Evolutionary conservation across 495 filamentous ascomycete genomes (phyloP).

Genomic region (Apodospora peruviana): DNA sequence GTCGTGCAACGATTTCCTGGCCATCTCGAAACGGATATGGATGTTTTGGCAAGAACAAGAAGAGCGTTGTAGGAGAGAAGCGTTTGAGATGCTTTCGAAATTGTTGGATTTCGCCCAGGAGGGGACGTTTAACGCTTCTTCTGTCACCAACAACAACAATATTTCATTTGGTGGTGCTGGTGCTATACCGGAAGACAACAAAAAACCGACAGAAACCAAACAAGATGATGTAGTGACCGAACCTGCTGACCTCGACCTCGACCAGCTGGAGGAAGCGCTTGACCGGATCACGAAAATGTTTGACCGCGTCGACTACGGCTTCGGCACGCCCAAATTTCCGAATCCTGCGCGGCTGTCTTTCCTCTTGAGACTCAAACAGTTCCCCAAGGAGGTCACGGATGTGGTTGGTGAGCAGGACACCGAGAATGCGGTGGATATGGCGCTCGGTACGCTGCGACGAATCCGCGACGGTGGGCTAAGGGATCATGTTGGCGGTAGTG

Average conservation of each 20-base stretch:
- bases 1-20: conserved; percentile 62
- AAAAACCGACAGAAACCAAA: background rate
- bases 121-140: conserved; percentile 50
- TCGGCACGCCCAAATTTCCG: conserved; percentile 83
- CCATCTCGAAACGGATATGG: conserved; percentile 75
- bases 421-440: conserved; percentile 72
- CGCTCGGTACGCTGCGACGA: conserved; percentile 67
- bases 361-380: conserved; percentile 68
- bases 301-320: conserved; percentile 74
- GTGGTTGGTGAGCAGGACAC: conserved; percentile 82
- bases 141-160: conserved; percentile 18
- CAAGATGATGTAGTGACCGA: background rate
- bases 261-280: conserved; percentile 86
- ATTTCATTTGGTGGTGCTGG: background rate
- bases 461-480: conserved; percentile 86
- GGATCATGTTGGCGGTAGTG: conserved; percentile 84
- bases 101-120: conserved; percentile 82
- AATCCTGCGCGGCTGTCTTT: conserved; percentile 82
- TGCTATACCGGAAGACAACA: background rate
- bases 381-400: conserved; percentile 67
- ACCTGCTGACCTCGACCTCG: conserved; percentile 76
- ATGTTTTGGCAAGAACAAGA: conserved; percentile 83
- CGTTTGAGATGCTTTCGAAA: conserved; percentile 74
- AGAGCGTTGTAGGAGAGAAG: conserved; percentile 69
- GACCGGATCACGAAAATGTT: conserved; percentile 72